Conservation (phyloP, 495 filamentous ascomycete genomes). For the Penicillium ucsense region DNA sequence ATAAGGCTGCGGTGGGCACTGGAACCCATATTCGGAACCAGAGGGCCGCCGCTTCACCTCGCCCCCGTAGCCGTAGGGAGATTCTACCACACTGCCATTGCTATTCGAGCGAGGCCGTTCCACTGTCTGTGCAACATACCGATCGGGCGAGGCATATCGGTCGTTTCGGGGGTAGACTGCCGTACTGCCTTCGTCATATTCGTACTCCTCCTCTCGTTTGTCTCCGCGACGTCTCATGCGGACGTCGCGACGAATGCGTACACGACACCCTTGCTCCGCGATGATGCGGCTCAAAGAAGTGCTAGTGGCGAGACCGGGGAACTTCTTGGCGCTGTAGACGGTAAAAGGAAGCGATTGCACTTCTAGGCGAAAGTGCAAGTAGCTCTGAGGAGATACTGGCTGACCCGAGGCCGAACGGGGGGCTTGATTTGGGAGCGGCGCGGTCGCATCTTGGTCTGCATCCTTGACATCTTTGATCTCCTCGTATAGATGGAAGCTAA, state of each 20-base stretch:
- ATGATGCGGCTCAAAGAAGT: conserved; percentile 82
- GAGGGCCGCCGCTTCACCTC: conserved; percentile 44
- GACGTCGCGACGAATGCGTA: conserved; percentile 92
- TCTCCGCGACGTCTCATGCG: conserved; percentile 85
- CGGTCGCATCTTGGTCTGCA: conserved; percentile 40
- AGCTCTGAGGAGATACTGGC: conserved; percentile 28
- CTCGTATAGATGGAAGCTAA: conserved; percentile 90
- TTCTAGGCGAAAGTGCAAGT: conserved; percentile 66
- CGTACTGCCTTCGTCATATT: conserved; percentile 55
- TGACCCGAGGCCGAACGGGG: conserved; percentile 15
- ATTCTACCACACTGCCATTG: conserved; percentile 50
- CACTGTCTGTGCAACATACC: conserved; percentile 26
- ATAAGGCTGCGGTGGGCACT: conserved; percentile 27
- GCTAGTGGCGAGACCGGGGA: conserved; percentile 87
- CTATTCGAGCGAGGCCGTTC: conserved; percentile 67
- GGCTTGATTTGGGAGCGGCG: conserved; percentile 18
- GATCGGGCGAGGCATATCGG: conserved; percentile 44
- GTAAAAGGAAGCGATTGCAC: conserved; percentile 80
- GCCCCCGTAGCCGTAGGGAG: conserved; percentile 20
- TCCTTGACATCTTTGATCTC: conserved; percentile 74
- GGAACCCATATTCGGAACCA: conserved; percentile 41
- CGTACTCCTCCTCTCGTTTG: conserved; percentile 55
- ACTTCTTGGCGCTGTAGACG: conserved; percentile 97
- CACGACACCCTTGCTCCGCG: conserved; percentile 94
- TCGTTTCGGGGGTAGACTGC: conserved; percentile 47